phyloP scores from a whole-genome alignment of 2,329 filamentous ascomycete genomes.

The Stenocarpella maydis region DNA sequence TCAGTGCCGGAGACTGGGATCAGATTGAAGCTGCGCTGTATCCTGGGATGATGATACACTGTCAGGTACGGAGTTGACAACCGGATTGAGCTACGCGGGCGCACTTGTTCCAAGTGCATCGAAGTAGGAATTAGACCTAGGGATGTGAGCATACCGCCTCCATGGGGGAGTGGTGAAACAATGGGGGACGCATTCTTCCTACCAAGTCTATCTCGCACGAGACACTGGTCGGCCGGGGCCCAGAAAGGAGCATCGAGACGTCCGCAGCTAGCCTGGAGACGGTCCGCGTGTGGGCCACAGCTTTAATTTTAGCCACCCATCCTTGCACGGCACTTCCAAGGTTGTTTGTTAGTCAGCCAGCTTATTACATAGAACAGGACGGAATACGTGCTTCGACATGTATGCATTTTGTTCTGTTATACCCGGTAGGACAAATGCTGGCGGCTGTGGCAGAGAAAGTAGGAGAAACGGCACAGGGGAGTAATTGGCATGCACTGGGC shows the following conservation, averaged over 20 bases:
- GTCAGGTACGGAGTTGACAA: background rate
- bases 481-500: too few relatives aligned
- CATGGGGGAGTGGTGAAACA: slow-evolving; percentile 28
- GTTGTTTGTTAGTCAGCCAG: too few relatives aligned
- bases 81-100: background rate
- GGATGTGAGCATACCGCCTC: slow-evolving; percentile 12
- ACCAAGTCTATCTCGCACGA: slow-evolving; percentile 17
- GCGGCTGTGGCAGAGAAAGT: too few relatives aligned
- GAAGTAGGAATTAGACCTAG: background rate
- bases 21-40: background rate
- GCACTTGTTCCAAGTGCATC: slow-evolving; percentile 8
- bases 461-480: too few relatives aligned
- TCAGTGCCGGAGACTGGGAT: background rate
- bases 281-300: slow-evolving; percentile 18
- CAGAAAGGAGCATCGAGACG: slow-evolving; percentile 22
- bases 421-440: too few relatives aligned
- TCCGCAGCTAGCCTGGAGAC: slow-evolving; percentile 7
- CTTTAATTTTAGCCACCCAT: slow-evolving; percentile 20
- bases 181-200: slow-evolving; percentile 8
- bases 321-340: background rate
- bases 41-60: background rate
- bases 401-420: too few relatives aligned
- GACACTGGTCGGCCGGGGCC: slow-evolving; percentile 25
- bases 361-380: too few relatives aligned
- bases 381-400: too few relatives aligned